Base-by-base conservation (phyloP, 2,329 filamentous ascomycete species). In the Rhynchosporium graminicola region DNA sequence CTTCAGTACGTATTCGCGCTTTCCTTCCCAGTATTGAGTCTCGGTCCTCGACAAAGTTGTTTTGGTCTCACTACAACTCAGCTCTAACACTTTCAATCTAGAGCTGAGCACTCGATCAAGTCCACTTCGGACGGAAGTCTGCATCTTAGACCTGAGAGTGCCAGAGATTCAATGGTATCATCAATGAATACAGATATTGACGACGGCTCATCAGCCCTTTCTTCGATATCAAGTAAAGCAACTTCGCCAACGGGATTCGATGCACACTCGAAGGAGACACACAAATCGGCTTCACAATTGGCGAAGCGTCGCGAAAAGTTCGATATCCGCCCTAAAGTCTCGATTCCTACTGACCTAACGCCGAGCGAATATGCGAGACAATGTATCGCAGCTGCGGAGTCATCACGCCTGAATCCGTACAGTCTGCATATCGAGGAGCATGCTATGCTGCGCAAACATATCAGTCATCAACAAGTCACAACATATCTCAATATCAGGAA, bases 401-500 rank as follows among this genome's bases (percentile, higher is more conserved):
- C 91, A 8, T 97, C 92, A 46, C 84, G 95, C 62, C 81, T 99
- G 1, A 94, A 94, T 68, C 94, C 95, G 0, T 98, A 95, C 76
- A 87, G 90, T 10, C 79, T 99, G 45, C 92, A 98, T 75, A 83
- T 85, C 31, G 88, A 91, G 65, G 95, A 99, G 76, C 93, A 97
- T 73, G 80, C 83, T 63, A 81, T 97, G 63, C 79, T 99, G 46
- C 86, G 91, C 65, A 83, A 90, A 65, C 88, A 96, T 70, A 86
- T 99, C 69, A 96, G 89, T 72, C 88, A 91, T 71, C 83, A 88
- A 38, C 95, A 99, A 76, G 92, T 97, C 68, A 97, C 94, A 2
- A 91, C 92, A 12, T 99, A 99, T 77, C 80, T 99, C 59, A 98
- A 98, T 74, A 95, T 99, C 65, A 86, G 95, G 69, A 99, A 99